A percentile compares a stretch with the other conserved stretches of the same genome.
These are phyloP conservation scores for Pistacia vera DNA, from an alignment of 345 rosid genomes.

Conservation along the genomic window DNA sequence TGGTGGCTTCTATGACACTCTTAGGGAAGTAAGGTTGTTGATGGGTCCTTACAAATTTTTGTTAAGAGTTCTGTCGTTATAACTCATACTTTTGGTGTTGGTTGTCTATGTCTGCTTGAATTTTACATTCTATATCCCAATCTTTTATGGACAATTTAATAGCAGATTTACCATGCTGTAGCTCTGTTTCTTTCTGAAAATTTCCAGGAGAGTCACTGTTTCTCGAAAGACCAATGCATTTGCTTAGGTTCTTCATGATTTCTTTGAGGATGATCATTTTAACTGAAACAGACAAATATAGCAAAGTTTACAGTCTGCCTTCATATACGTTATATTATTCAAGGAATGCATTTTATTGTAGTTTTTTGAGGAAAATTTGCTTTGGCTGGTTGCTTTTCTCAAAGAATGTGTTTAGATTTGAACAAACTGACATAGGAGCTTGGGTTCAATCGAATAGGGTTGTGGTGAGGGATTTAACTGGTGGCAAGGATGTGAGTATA, in stretches of 20 bases:
- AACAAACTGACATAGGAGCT: neutral
- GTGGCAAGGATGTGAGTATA: neutral
- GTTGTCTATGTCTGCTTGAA: conserved; percentile 8
- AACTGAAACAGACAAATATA: neutral
- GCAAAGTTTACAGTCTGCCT: neutral
- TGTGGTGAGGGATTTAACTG: neutral
- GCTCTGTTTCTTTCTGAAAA: neutral
- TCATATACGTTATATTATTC: neutral
- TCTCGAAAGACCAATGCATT: neutral
- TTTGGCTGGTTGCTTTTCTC: neutral
- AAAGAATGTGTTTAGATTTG: neutral
- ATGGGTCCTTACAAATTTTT: conserved; percentile 19
- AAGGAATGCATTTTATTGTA: too few species aligned
- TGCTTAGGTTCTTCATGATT: conserved; percentile 4
- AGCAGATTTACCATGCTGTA: conserved; percentile 13
- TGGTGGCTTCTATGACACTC: conserved; percentile 98
- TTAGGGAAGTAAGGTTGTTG: conserved; percentile 98
- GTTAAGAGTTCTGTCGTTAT: conserved; percentile 14
- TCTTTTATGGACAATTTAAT: neutral
- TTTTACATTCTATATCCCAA: neutral
- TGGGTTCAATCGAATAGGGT: neutral
- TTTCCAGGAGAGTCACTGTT: neutral
- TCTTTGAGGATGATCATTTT: conserved; percentile 1
- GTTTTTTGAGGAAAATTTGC: neutral
- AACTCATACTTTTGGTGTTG: neutral